Evolutionary conservation across 805 yeast species (phyloP), one percentile per base, ranked within the genome.

Genomic region (Zygosaccharomyces kombuchaensis): DNA sequence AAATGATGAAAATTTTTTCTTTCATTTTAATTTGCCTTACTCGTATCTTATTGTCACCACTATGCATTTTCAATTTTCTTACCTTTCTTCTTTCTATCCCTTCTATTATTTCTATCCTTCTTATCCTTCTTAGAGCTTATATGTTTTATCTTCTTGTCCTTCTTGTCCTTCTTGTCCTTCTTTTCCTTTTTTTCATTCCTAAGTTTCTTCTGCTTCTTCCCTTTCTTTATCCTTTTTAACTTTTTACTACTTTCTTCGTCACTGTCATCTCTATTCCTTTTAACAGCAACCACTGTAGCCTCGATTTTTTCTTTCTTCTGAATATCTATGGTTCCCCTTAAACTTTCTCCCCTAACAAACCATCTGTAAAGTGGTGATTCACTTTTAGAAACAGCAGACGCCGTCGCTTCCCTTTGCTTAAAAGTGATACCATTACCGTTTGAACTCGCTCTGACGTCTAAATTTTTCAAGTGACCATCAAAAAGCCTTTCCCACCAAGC

Each of bases 401-500:
- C 77, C 2, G 72, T 73, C 35, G 69, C 69, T 36, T 69, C 71
- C 22, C 74, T 78, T 51, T 79, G 85, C 21, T 71, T 71, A 55
- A 86, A 82, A 7, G 71, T 62, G 0, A 86, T 73, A 1, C 70
- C 70, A 38, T 27, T 10, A 3, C 58, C 66, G 12, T 57, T 62
- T 2, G 55, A 47, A 14, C 43, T 55, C 12, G 47, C 50, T 16
- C 52, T 63, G 6, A 87, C 87, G 47, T 86, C 88, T 41, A 93
- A 63, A 7, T 80, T 77, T 59, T 87, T 87, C 52, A 91, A 73
- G 54, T 89, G 96, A 1, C 96, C 96, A 65, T 91, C 97, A 69
- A 93, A 93, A 36, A 91, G 72, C 52, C 87, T 76, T 55, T 91
- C 99, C 99, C 99, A 91, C 99, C 99, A 91, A 37, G 87, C 84